A percentile compares a stretch with the other conserved stretches of the same genome.
Evolutionary conservation across 1,284 basidiomycete species (phyloP).

Genomic region (Ganoderma sinense): DNA sequence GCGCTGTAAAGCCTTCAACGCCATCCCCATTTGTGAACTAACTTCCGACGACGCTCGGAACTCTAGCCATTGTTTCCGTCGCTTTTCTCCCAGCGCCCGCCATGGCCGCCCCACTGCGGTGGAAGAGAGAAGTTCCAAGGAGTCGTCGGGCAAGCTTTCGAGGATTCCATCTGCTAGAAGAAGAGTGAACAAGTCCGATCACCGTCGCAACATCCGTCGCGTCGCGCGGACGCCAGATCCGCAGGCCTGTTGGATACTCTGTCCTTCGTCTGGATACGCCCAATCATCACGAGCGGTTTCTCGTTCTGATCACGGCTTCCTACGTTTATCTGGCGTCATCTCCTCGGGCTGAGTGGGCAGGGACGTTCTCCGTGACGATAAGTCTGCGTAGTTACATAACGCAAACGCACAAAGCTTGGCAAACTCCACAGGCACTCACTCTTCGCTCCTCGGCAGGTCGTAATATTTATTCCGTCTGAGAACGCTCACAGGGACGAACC

Average conservation of each 20-base stretch:
- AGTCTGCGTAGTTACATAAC: not conserved
- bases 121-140: not conserved
- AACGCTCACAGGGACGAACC: not conserved
- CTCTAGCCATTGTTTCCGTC: not conserved
- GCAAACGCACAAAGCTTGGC: not conserved
- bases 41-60: not conserved
- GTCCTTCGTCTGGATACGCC: not conserved
- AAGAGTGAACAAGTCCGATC: not conserved
- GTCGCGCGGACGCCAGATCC: not conserved
- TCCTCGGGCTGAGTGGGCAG: not conserved
- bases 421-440: not conserved
- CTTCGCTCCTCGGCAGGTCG: not conserved
- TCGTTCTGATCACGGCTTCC: not conserved
- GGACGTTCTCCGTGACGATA: not conserved
- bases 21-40: not conserved
- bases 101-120: not conserved
- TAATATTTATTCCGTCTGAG: not conserved
- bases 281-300: not conserved
- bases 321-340: not conserved
- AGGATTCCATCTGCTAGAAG: not conserved
- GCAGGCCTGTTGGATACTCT: not conserved
- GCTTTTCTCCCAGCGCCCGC: not conserved
- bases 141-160: not conserved
- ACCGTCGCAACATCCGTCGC: not conserved
- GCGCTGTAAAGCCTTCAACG: not conserved